Evolutionary conservation across 768 basidiomycete species (phyloP).

Genomic region (Suillus americanus): DNA sequence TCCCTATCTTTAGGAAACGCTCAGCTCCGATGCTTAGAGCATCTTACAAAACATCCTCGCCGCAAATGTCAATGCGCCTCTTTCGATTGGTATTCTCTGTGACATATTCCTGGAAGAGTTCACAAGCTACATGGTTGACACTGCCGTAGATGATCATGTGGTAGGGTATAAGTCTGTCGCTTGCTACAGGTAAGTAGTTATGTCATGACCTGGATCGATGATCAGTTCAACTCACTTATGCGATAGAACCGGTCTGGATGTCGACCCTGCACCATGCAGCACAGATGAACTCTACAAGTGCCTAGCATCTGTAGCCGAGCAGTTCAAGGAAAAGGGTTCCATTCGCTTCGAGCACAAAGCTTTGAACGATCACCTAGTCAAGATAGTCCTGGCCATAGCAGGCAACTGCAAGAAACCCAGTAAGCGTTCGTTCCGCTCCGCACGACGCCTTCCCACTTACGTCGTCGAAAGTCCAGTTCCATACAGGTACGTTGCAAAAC

Average conservation of each 20-base stretch:
- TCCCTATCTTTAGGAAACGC: constrained; percentile 5
- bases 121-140: constrained; percentile 31
- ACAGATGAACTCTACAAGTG: constrained; percentile 29
- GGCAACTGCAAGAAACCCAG: constrained; percentile 59
- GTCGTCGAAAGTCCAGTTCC: constrained; percentile 66
- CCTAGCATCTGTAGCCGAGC: constrained; percentile 32
- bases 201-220: background rate
- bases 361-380: constrained; percentile 68
- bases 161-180: constrained; percentile 75
- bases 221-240: background rate
- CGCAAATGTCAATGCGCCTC: constrained; percentile 8
- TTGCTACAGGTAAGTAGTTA: constrained; percentile 50
- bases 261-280: constrained; percentile 33
- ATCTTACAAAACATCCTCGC: constrained; percentile 25
- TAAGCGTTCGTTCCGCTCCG: constrained; percentile 25
- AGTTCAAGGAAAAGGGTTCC: constrained; percentile 35
- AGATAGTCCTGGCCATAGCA: constrained; percentile 52
- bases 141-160: constrained; percentile 47
- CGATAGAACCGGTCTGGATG: constrained; percentile 60
- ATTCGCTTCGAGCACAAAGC: constrained; percentile 60
- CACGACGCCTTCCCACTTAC: background rate
- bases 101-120: constrained; percentile 37
- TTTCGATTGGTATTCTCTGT: constrained; percentile 11
- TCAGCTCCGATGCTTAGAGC: constrained; percentile 7
- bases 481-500: constrained; percentile 46